Evolutionary conservation across 352 stramenopile species (phyloP).

Genomic region (Detonula confervacea): DNA sequence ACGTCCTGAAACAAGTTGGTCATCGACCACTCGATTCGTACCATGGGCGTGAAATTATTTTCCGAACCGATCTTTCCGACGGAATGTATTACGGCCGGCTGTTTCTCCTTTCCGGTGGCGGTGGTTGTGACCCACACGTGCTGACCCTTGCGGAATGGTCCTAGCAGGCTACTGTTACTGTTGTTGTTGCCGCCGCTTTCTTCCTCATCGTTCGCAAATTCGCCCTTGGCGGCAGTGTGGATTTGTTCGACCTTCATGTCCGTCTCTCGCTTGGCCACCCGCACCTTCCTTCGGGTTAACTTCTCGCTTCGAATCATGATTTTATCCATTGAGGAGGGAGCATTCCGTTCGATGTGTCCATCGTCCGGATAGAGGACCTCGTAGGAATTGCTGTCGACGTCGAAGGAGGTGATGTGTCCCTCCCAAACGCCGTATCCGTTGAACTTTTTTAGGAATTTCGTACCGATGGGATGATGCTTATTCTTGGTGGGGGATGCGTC

Average conservation of each 20-base stretch:
- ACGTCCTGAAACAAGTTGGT: not conserved
- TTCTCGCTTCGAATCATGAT: slow-evolving; percentile 12
- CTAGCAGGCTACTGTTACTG: not conserved
- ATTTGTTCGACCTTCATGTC: not conserved
- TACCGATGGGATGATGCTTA: slow-evolving; percentile 10
- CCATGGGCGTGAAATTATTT: too few species aligned
- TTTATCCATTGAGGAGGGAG: not conserved
- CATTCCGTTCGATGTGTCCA: slow-evolving; percentile 2
- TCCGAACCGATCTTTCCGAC: too few species aligned
- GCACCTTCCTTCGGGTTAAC: slow-evolving; percentile 1
- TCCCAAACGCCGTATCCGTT: slow-evolving; percentile 11
- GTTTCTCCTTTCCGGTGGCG: slow-evolving; percentile 14
- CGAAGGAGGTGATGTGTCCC: slow-evolving; percentile 13
- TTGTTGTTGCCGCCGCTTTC: not conserved
- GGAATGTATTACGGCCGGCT: slow-evolving; percentile 17
- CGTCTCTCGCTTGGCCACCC: not conserved
- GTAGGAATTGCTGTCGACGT: slow-evolving; percentile 13
- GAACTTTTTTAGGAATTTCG: slow-evolving; percentile 6
- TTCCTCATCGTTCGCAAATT: too few species aligned
- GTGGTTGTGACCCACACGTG: slow-evolving; percentile 37
- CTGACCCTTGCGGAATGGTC: slow-evolving; percentile 13
- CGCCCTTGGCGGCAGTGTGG: too few species aligned
- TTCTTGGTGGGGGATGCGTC: too few species aligned
- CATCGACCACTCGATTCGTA: slow-evolving; percentile 8
- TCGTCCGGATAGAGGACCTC: slow-evolving; percentile 5